These are phyloP conservation scores for Aspergillus novofumigatus DNA, from an alignment of 2,329 filamentous ascomycete species.

Conservation along the genomic window DNA sequence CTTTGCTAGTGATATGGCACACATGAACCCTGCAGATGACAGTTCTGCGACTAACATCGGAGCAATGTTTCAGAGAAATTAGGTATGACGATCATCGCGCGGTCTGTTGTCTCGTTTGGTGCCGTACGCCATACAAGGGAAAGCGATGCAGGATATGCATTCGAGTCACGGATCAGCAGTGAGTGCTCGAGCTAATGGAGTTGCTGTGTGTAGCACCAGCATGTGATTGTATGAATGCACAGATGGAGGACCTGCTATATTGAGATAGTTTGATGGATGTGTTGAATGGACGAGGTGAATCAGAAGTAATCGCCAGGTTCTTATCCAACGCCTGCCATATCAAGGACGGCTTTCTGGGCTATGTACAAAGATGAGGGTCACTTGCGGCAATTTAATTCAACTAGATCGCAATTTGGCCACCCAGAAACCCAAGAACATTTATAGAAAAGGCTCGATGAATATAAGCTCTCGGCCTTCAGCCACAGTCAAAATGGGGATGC, in stretches of 20 bases:
- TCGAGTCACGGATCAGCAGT: not conserved
- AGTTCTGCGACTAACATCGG: not conserved
- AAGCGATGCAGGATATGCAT: not conserved
- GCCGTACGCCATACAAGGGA: not conserved
- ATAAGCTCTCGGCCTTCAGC: too few relatives aligned
- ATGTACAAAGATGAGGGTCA: not conserved
- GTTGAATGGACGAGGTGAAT: not conserved
- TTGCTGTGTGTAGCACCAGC: not conserved
- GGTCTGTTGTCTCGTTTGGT: not conserved
- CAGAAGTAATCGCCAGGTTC: too few relatives aligned
- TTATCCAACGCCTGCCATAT: not conserved
- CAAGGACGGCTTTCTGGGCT: not conserved
- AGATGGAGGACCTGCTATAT: not conserved
- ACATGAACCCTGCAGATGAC: not conserved
- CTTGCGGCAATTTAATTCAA: not conserved
- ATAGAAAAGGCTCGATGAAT: not conserved
- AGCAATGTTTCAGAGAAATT: not conserved
- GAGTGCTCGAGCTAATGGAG: not conserved
- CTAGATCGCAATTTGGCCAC: not conserved
- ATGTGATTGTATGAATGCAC: not conserved
- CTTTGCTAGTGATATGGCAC: not conserved
- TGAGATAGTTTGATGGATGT: not conserved
- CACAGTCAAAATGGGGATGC: not conserved
- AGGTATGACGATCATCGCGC: not conserved
- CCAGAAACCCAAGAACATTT: not conserved